A percentile compares a stretch with the other conserved stretches of the same genome.
phyloP scores from a whole-genome alignment of 768 basidiomycete species.

The Phallus indusiatus region DNA sequence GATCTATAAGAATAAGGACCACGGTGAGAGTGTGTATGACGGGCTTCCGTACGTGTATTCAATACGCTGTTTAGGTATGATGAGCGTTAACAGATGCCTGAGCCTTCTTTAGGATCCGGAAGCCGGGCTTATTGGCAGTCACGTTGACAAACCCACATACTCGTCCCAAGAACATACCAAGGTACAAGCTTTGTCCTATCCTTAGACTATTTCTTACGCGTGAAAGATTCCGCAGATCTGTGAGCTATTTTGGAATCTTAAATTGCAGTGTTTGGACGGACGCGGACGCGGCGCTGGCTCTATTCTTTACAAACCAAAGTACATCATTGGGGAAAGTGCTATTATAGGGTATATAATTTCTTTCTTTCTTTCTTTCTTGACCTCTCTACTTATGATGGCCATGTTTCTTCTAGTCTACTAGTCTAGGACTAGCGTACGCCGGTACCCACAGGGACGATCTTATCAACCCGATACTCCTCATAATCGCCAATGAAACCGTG shows the following conservation, averaged over 20 bases:
- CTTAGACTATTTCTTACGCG: neutral
- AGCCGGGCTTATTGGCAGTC: conserved; percentile 79
- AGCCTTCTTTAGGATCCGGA: conserved; percentile 96
- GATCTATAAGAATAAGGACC: conserved; percentile 99
- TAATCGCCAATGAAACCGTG: conserved; percentile 68
- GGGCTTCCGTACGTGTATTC: neutral
- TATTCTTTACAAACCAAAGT: conserved; percentile 83
- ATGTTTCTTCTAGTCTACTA: conserved; percentile 11
- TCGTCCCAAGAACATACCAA: conserved; percentile 96
- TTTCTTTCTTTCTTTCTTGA: too few species aligned
- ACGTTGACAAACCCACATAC: conserved; percentile 97
- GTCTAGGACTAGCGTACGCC: conserved; percentile 88
- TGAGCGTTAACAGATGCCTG: conserved; percentile 89
- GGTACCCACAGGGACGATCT: conserved; percentile 91
- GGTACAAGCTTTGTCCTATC: conserved; percentile 23
- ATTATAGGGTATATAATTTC: conserved; percentile 54
- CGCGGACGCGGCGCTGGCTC: conserved; percentile 83
- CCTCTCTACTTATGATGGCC: neutral
- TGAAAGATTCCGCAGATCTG: conserved; percentile 70
- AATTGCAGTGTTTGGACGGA: conserved; percentile 86
- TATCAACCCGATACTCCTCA: conserved; percentile 64
- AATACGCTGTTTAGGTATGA: conserved; percentile 58
- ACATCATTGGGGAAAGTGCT: conserved; percentile 72
- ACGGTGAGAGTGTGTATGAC: conserved; percentile 42
- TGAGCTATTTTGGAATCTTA: conserved; percentile 89